These are phyloP conservation scores for Debaryomycetaceae sp. DNA, from an alignment of 1,139 yeast genomes.

Conservation along the genomic window DNA sequence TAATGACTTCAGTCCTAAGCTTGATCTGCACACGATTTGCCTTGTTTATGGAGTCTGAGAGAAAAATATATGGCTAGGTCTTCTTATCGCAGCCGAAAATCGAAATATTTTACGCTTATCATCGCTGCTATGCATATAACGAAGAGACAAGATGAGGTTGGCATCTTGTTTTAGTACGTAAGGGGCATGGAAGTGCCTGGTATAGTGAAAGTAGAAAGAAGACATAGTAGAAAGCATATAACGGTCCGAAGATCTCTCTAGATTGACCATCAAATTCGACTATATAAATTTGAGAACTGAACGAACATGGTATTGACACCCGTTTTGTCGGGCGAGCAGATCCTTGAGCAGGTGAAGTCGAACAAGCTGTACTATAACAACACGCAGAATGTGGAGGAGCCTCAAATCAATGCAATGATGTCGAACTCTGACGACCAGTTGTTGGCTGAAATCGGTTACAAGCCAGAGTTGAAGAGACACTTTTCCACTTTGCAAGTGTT, in stretches of 20 bases:
- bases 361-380: constrained; percentile 10
- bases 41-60: too few species aligned
- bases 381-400: constrained; percentile 18
- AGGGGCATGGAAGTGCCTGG: not conserved
- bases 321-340: constrained; percentile 15
- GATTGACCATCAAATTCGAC: too few species aligned
- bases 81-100: not conserved
- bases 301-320: constrained; percentile 1
- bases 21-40: too few species aligned
- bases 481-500: constrained; percentile 49
- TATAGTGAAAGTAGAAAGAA: too few species aligned
- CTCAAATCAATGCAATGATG: constrained; percentile 12
- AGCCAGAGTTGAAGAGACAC: constrained; percentile 46
- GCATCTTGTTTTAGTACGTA: not conserved
- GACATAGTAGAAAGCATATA: too few species aligned
- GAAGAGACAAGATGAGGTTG: not conserved
- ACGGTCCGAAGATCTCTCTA: too few species aligned
- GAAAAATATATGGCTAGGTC: too few species aligned
- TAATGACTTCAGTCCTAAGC: not conserved
- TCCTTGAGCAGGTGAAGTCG: constrained; percentile 21
- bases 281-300: too few species aligned
- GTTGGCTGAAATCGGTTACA: constrained; percentile 52
- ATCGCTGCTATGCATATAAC: not conserved
- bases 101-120: not conserved
- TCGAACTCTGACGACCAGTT: constrained; percentile 38